phyloP scores from a whole-genome alignment of 2,329 filamentous ascomycete genomes.

The Fusarium xylarioides region DNA sequence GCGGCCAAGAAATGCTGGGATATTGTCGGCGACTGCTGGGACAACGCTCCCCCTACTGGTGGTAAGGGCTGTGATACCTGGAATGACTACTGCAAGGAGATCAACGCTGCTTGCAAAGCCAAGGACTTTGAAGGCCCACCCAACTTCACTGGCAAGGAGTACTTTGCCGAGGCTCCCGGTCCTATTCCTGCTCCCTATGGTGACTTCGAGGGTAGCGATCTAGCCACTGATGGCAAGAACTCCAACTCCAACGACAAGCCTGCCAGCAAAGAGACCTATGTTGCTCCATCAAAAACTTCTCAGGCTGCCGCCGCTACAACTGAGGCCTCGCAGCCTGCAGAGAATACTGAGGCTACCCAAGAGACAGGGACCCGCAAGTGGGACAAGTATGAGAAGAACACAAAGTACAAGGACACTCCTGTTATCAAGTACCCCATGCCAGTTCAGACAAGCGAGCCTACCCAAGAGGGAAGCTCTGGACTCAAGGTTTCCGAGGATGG shows the following conservation, averaged over 20 bases:
- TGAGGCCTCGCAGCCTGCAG: slow-evolving; percentile 2
- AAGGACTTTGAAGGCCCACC: slow-evolving; percentile 59
- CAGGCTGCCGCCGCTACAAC: slow-evolving; percentile 13
- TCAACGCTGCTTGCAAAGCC: slow-evolving; percentile 55
- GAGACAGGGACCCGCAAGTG: slow-evolving; percentile 17
- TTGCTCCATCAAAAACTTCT: slow-evolving; percentile 7
- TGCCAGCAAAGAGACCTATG: background rate
- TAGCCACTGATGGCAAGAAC: slow-evolving; percentile 21
- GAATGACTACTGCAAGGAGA: slow-evolving; percentile 67
- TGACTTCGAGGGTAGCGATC: slow-evolving; percentile 31
- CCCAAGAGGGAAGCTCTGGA: slow-evolving; percentile 3
- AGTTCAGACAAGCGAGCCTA: slow-evolving; percentile 24
- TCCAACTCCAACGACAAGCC: slow-evolving; percentile 17
- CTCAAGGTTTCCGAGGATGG: slow-evolving; percentile 51
- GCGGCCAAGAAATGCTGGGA: slow-evolving; percentile 64
- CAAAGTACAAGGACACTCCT: slow-evolving; percentile 21
- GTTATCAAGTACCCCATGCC: slow-evolving; percentile 8
- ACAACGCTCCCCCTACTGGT: slow-evolving; percentile 66
- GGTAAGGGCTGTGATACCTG: slow-evolving; percentile 67
- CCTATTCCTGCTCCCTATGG: slow-evolving; percentile 47
- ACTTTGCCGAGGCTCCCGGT: slow-evolving; percentile 45
- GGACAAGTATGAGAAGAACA: slow-evolving; percentile 3
- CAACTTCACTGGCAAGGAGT: slow-evolving; percentile 49
- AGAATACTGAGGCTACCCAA: slow-evolving; percentile 1
- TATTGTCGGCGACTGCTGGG: slow-evolving; percentile 69